These are phyloP conservation scores for Osmozyma mogii DNA, from an alignment of 805 yeast species.

Conservation along the genomic window DNA sequence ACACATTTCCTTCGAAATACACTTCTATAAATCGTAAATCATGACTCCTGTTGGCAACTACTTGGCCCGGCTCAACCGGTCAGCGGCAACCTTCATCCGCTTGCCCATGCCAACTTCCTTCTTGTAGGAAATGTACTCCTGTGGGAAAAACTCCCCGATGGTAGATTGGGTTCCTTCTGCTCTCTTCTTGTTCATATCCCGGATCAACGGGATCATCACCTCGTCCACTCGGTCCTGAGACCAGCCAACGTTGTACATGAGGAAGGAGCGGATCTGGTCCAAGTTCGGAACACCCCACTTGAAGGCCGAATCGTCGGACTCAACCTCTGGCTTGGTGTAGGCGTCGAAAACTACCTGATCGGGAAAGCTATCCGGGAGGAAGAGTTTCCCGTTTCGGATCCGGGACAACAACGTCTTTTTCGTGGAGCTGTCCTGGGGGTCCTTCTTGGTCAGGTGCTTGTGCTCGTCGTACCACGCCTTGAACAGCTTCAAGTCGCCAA, in stretches of 20 bases:
- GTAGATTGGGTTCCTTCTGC: slow-evolving; percentile 50
- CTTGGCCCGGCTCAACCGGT: slow-evolving; percentile 26
- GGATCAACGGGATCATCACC: slow-evolving; percentile 75
- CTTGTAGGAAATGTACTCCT: slow-evolving; percentile 40
- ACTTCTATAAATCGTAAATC: slow-evolving; percentile 1
- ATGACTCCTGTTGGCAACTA: neutral
- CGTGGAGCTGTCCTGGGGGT: slow-evolving; percentile 33
- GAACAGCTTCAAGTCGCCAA: slow-evolving; percentile 39
- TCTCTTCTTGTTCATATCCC: slow-evolving; percentile 62
- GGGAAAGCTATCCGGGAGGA: slow-evolving; percentile 60
- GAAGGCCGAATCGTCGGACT: slow-evolving; percentile 67
- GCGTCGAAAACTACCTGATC: slow-evolving; percentile 63
- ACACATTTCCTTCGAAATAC: too few species aligned
- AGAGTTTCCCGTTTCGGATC: slow-evolving; percentile 45
- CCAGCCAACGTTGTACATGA: slow-evolving; percentile 77
- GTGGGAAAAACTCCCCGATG: slow-evolving; percentile 61
- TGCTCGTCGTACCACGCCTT: slow-evolving; percentile 51
- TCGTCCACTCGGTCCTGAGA: slow-evolving; percentile 66
- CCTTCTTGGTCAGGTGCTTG: slow-evolving; percentile 25
- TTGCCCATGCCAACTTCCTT: slow-evolving; percentile 48
- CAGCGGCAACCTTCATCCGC: slow-evolving; percentile 52
- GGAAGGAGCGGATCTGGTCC: slow-evolving; percentile 64
- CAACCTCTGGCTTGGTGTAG: slow-evolving; percentile 75
- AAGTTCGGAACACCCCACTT: slow-evolving; percentile 88
- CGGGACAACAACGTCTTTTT: slow-evolving; percentile 51